Evolutionary conservation across 1,284 basidiomycete genomes (phyloP).

Genomic region (Irpex sp.): DNA sequence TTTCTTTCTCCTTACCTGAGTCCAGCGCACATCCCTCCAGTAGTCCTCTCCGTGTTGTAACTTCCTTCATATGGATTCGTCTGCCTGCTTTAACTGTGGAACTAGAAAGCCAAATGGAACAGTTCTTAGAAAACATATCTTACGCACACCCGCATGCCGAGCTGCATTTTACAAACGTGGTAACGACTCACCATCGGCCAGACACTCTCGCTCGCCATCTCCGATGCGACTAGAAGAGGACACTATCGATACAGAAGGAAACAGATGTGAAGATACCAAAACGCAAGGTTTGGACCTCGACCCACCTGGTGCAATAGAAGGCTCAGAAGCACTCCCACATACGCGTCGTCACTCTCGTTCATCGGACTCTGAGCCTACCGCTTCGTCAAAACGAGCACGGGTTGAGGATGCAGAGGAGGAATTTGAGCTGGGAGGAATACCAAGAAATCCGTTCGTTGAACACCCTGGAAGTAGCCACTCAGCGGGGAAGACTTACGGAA

Average conservation of each 20-base stretch:
- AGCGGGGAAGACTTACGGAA: not conserved
- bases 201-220: not conserved
- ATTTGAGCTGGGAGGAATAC: constrained; percentile 1
- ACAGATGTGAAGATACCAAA: not conserved
- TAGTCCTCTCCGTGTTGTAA: not conserved
- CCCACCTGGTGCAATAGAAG: not conserved
- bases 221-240: not conserved
- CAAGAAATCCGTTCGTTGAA: not conserved
- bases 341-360: not conserved
- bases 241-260: too few species aligned
- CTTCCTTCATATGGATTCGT: not conserved
- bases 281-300: not conserved
- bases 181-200: not conserved
- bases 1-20: not conserved
- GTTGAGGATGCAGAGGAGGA: constrained; percentile 1
- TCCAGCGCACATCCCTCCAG: not conserved
- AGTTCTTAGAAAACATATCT: constrained; percentile 1
- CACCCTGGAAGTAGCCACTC: not conserved
- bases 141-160: not conserved
- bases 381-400: not conserved
- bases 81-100: not conserved
- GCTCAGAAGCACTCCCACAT: not conserved
- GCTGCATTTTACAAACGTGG: not conserved
- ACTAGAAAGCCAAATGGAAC: constrained; percentile 11
- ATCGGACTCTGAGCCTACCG: not conserved